Percentiles rank a stretch among this genome's conserved stretches.
Conservation (phyloP, 1,284 basidiomycete species). For the Trichosporon ovoides region DNA sequence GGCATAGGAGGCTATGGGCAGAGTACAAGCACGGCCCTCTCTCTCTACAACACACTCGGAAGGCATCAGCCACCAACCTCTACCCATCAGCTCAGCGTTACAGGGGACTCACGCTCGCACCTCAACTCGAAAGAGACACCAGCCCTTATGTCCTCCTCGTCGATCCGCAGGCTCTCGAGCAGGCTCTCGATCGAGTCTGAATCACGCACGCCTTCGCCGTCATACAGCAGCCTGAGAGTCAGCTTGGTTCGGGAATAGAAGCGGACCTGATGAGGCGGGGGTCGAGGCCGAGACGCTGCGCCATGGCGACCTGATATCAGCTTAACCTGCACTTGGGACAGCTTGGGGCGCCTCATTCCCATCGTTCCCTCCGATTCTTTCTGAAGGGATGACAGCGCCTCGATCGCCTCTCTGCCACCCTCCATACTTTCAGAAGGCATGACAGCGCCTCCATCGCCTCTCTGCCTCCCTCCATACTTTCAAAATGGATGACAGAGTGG, state of each 20-base stretch:
- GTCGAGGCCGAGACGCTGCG: background rate
- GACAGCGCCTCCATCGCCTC: too few species aligned
- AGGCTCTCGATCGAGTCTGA: background rate
- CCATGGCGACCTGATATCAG: background rate
- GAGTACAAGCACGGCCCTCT: too few species aligned
- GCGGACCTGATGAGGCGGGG: background rate
- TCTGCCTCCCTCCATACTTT: too few species aligned
- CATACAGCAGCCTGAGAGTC: background rate
- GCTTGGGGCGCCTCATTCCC: too few species aligned
- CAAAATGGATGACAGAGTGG: too few species aligned
- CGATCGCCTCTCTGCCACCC: too few species aligned
- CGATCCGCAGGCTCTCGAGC: background rate
- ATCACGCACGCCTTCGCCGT: background rate
- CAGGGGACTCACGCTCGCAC: background rate
- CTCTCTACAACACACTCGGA: too few species aligned
- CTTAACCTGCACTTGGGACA: too few species aligned
- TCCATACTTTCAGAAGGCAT: too few species aligned
- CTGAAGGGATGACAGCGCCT: too few species aligned
- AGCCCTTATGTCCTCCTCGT: background rate
- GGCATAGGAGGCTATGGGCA: too few species aligned
- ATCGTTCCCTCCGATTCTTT: too few species aligned
- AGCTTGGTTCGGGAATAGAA: background rate
- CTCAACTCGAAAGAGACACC: background rate
- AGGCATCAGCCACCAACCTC: background rate
- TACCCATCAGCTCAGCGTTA: background rate